Base-by-base conservation (phyloP, 257 asterid genomes). In the Agastache rugosa region DNA sequence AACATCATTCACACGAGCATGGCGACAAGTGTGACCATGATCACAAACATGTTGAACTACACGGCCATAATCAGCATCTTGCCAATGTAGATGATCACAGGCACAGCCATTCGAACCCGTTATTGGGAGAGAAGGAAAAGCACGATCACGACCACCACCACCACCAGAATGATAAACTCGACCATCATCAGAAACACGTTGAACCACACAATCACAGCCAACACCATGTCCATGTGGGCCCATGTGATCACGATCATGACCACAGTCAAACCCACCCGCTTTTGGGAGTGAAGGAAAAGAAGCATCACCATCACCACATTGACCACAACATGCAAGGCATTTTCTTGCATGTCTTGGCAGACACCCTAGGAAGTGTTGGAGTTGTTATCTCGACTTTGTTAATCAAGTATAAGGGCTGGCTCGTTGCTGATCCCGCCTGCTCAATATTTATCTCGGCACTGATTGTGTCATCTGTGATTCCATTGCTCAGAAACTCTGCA, bases 321-420 rank as follows among this genome's bases (percentile, higher is more conserved):
- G 98, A 95, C 87, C 99, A 92, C 79, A 95, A 95, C 86, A 90
- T 95, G 99, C 96, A 89, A 77, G 99, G 99, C 75, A 95, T 95
- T 64, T 95, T 95, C 88, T 79, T 95, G 88, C 99, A 95, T 35
- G 98, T 95, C 45, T 74, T 95, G 80, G 99, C 98, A 11, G 99
- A 95, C 85, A 95, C 99, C 6, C 0, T 95, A 88, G 99, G 99
- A 59, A 95, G 99, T 25, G 91, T 95, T 5, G 98, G 99, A 63
- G 99, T 95, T 65, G 97, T 90, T 53, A 80, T 90, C 72, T 86
- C 99, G 1, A 92, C 98, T 61, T 88, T 95, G n/a, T 75, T 95
- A 51, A 95, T 92, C 75, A 76, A 92, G 89, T 92, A 92, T 87
- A 92, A 89, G 81, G 97, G 97, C 62, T 95, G 99, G 98, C 89